Evolutionary conservation across 116 monocot species (phyloP).

Genomic region (Cymodocea nodosa): DNA sequence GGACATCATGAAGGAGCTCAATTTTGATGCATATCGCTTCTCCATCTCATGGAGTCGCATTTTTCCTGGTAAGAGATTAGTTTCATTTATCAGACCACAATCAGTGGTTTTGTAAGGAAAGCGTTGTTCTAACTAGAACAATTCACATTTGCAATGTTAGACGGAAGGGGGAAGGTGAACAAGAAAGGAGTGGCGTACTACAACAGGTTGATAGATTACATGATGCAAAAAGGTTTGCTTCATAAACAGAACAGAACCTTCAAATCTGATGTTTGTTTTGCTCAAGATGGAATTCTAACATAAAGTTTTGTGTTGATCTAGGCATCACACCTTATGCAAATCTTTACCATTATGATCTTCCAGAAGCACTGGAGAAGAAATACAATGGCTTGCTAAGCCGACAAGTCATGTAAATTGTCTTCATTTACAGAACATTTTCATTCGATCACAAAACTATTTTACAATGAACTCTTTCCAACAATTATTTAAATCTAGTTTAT

Average conservation of each 20-base stretch:
- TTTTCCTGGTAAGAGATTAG: conserved; percentile 43
- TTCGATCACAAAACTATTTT: no score
- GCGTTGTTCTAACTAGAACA: not conserved
- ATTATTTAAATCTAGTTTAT: no score
- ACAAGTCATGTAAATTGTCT: conserved; percentile 39
- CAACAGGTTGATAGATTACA: conserved; percentile 73
- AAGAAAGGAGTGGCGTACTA: conserved; percentile 77
- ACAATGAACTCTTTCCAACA: no score
- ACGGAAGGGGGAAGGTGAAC: conserved; percentile 54
- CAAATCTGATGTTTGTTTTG: not conserved
- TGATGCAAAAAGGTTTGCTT: conserved; percentile 22
- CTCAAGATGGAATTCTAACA: not conserved
- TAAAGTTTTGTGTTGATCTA: conserved; percentile 5
- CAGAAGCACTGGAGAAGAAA: conserved; percentile 36
- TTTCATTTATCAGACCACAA: not conserved
- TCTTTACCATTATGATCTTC: conserved; percentile 69
- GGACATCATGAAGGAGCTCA: conserved; percentile 69
- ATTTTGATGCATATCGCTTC: conserved; percentile 87
- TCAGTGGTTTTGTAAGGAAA: not conserved
- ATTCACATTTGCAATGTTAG: conserved; percentile 13
- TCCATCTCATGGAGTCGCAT: conserved; percentile 89
- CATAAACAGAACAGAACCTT: not conserved
- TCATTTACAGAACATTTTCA: no score
- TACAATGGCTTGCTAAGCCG: conserved; percentile 40
- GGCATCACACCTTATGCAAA: conserved; percentile 66